phyloP scores from a whole-genome alignment of 2,329 filamentous ascomycete species.

The Metarhizium rileyi region DNA sequence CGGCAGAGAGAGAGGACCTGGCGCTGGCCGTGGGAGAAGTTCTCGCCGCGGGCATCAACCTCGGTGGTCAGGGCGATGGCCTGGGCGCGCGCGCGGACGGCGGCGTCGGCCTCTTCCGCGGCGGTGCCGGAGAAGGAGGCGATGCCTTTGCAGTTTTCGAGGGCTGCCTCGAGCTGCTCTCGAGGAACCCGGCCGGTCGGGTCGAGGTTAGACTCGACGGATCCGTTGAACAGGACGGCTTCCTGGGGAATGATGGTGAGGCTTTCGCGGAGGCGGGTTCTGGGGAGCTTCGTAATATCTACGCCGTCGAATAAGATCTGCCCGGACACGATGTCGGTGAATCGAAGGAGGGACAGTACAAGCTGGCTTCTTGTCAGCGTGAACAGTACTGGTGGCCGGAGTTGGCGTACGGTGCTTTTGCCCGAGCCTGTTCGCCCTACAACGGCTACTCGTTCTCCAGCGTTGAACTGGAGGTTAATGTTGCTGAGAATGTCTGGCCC shows the following conservation, averaged over 20 bases:
- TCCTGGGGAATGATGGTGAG: slow-evolving; percentile 52
- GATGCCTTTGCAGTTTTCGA: slow-evolving; percentile 53
- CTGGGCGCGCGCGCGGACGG: slow-evolving; percentile 9
- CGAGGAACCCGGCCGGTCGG: slow-evolving; percentile 48
- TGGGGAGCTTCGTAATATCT: slow-evolving; percentile 42
- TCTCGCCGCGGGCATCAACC: slow-evolving; percentile 43
- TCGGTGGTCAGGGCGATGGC: slow-evolving; percentile 31
- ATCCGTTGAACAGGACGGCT: slow-evolving; percentile 45
- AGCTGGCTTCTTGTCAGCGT: slow-evolving; percentile 19
- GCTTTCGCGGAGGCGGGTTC: slow-evolving; percentile 40
- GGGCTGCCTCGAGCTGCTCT: slow-evolving; percentile 44
- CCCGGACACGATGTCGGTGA: slow-evolving; percentile 41
- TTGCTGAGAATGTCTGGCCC: slow-evolving; percentile 39
- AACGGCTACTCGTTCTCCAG: slow-evolving; percentile 67
- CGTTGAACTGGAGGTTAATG: slow-evolving; percentile 42
- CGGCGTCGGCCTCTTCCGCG: slow-evolving; percentile 17
- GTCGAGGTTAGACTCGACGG: slow-evolving; percentile 50
- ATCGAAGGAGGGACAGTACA: slow-evolving; percentile 44
- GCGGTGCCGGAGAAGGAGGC: slow-evolving; percentile 37
- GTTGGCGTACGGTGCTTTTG: slow-evolving; percentile 60
- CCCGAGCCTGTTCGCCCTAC: slow-evolving; percentile 75
- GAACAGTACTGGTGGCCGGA: background rate
- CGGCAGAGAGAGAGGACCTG: slow-evolving; percentile 49
- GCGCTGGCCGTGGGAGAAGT: slow-evolving; percentile 48
- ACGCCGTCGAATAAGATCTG: slow-evolving; percentile 45